Base-by-base conservation (phyloP, 2,329 filamentous ascomycete genomes). In the Acarospora socialis region DNA sequence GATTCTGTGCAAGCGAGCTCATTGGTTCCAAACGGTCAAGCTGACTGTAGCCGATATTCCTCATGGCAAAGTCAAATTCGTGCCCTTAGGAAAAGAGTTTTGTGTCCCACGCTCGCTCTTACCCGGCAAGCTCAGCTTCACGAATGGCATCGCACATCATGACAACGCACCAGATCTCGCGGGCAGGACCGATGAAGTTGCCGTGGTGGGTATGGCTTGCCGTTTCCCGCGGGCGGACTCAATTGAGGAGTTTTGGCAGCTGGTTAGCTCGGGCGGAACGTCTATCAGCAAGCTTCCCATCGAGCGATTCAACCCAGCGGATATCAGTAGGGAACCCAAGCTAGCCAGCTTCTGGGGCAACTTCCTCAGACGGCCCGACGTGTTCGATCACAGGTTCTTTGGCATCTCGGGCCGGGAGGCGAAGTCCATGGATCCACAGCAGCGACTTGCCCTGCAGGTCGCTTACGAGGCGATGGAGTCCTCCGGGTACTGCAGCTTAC, bases 341-440 rank as follows among this genome's bases (percentile, higher is more conserved):
- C n/a, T n/a, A n/a, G n/a, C n/a, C 26, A 28, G 17, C n/a, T 28
- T 28, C 10, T 28, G 4, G 4, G 39, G 37, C 8, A 43, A 42
- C 19, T 42, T 43, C 17, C 24, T 43, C 10, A 5, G 28, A 8
- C 29, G 40, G 18, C 9, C 17, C 9, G 41, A 40, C 23, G 15
- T 28, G 4, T 43, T 43, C 29, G 41, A 42, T 21, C 31, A 42
- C 18, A 28, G 28, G 9, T 38, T 42, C 37, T 42, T 42, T 32
- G 25, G 28, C 14, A 34, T 25, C 4, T 25, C 12, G 10, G 13
- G 19, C 5, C 34, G 39, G 1, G 39, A 42, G 20, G 14, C 20
- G 7, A 18, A 15, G 4, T 30, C 34, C 1, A 37, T 21, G 12
- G 39, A 42, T 35, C 37, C 37, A 8, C 41, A 40, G 22, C 41